Base-by-base conservation (phyloP, 23 red algal genomes). In the Cyanidiococcus yangmingshanensis region DNA sequence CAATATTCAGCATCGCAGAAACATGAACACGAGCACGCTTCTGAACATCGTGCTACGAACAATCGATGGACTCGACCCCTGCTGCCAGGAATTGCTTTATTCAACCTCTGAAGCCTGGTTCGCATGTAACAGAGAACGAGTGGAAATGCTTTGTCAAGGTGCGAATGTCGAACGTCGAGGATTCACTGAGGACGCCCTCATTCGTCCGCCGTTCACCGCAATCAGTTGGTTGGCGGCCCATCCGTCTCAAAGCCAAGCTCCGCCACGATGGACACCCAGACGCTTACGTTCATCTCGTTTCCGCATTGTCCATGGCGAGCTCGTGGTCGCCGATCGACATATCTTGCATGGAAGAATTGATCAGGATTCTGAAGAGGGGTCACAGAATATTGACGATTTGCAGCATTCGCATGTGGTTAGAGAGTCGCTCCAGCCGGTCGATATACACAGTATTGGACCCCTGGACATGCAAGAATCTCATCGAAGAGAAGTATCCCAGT, bases 161-260 rank as follows among this genome's bases (percentile, higher is more conserved):
- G 32, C 63, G 63, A 32, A 30, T 35, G n/a, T 7, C 12, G 63
- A 25, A 25, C n/a, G n/a, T 71, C 63, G 63, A 25, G 32, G 32
- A 29, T 25, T 25, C 27, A 71, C n/a, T 29, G 63, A 71, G 63
- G 63, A 71, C 27, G 21, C n/a, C 63, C 32, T 71, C 32, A 71
- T 71, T 29, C n/a, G n/a, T 25, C 63, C 63, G 63, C 63, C 63
- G 63, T 71, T 71, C 63, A 35, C 21, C 3, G 63, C 63, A 12
- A 71, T 71, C 63, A 25, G 63, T 32, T 71, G 63, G 63, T 30
- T 71, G 63, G n/a, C 32, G 7, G 16, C 63, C 16, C 63, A 71
- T 71, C 63, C 63, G 63, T 29, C 15, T 25, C 32, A 12, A 35
- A 3, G 12, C 63, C 16, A 71, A 71, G 7, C 27, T 7, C 63